These are phyloP conservation scores for Aspergillus quadricinctus DNA, from an alignment of 2,329 filamentous ascomycete species.

Conservation along the genomic window DNA sequence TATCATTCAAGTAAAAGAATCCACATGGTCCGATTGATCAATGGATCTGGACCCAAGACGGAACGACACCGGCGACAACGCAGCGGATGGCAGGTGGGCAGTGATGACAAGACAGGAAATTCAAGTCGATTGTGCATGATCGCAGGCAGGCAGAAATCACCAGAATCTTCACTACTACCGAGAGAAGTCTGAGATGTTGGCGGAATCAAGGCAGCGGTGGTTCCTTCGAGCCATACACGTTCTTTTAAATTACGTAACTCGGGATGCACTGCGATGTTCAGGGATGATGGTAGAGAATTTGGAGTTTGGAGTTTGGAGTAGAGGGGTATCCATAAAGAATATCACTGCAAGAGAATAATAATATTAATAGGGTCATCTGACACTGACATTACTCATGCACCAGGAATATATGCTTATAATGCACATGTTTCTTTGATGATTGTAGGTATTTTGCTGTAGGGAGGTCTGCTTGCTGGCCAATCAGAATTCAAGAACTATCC, in stretches of 20 bases:
- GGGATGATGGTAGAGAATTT: neutral
- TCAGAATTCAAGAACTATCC: neutral
- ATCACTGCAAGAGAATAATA: no score
- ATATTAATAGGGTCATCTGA: neutral
- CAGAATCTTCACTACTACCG: slow-evolving; percentile 8
- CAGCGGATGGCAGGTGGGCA: neutral
- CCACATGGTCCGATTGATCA: neutral
- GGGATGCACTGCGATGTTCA: slow-evolving; percentile 15
- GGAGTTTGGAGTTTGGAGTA: neutral
- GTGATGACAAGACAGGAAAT: neutral
- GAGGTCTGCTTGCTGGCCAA: neutral
- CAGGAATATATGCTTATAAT: neutral
- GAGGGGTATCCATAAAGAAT: neutral
- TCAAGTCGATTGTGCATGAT: neutral
- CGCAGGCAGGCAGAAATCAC: slow-evolving; percentile 2
- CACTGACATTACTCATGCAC: neutral
- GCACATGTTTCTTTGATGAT: neutral
- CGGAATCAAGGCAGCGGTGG: neutral
- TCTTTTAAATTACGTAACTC: slow-evolving; percentile 42
- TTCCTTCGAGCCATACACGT: neutral
- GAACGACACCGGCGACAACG: neutral
- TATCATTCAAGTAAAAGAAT: neutral
- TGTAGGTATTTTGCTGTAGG: neutral
- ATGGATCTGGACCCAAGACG: neutral
- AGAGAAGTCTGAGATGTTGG: neutral